phyloP scores from a whole-genome alignment of 2,329 filamentous ascomycete species.

The Bipolaris oryzae region DNA sequence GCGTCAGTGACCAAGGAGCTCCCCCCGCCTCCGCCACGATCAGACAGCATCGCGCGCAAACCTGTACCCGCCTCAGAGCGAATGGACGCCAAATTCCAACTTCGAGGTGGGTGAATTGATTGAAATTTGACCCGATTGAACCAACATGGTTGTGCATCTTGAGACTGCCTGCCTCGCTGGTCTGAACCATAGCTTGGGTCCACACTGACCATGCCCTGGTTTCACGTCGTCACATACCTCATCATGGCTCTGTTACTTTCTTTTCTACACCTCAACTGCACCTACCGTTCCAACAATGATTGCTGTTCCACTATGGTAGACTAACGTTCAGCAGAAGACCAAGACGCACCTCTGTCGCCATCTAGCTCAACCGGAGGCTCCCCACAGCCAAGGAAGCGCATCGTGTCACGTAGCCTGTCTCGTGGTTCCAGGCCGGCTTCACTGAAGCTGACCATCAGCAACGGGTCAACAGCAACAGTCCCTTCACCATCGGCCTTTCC shows the following conservation, averaged over 20 bases:
- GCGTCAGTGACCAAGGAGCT: slow-evolving; percentile 40
- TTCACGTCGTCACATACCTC: slow-evolving; percentile 10
- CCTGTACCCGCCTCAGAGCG: slow-evolving; percentile 31
- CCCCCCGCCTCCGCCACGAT: slow-evolving; percentile 36
- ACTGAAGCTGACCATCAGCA: slow-evolving; percentile 43
- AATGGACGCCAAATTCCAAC: slow-evolving; percentile 42
- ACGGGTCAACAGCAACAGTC: slow-evolving; percentile 47
- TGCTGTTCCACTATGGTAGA: background rate
- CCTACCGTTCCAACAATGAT: background rate
- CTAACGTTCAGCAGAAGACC: slow-evolving; percentile 17
- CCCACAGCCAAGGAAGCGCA: slow-evolving; percentile 29
- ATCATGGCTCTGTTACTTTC: background rate
- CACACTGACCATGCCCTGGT: slow-evolving; percentile 3
- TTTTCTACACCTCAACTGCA: background rate
- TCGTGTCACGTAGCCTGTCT: slow-evolving; percentile 42
- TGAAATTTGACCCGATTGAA: background rate
- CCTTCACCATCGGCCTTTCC: slow-evolving; percentile 32
- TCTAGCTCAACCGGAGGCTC: slow-evolving; percentile 25
- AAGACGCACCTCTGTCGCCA: slow-evolving; percentile 21
- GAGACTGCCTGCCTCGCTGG: slow-evolving; percentile 1
- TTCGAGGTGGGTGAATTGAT: slow-evolving; percentile 39
- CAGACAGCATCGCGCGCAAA: slow-evolving; percentile 33
- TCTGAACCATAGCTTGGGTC: slow-evolving; percentile 1
- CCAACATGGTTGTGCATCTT: background rate
- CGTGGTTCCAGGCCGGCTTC: slow-evolving; percentile 45